Evolutionary conservation across 2,329 filamentous ascomycete species (phyloP), one percentile per base, ranked within the genome.

Genomic region (Claviceps citrina): DNA sequence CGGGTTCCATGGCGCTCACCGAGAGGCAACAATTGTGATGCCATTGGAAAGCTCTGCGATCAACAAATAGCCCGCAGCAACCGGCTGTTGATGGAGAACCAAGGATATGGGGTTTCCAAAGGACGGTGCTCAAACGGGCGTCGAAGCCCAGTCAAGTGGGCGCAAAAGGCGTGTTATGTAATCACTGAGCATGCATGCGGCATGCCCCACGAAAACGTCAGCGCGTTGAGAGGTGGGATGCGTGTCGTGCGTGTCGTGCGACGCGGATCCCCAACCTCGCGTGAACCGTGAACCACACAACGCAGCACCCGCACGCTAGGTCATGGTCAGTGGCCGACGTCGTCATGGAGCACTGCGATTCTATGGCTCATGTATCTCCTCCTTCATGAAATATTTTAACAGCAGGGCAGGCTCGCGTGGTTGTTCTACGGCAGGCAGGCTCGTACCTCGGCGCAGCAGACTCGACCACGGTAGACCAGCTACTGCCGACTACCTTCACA

Each of bases 21-120:
- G 51, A 84, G 65, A 40, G 80, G 81, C 40, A 85, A 70, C 41
- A 85, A 71, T 62, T 84, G 80, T 42, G 81, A 81, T 33, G 81
- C 72, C 80, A 84, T 83, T 42, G 48, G 58, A 51, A 19, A 43
- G 37, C 32, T 38, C 31, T 44, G 34, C 44, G 45, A 15, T 15
- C 3, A 15, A 37, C 13, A 18, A 15, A 37, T 16, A 18, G 31
- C 5, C 16, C 8, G 16, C 3, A 18, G 24, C 13, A 7, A 12
- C 7, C 8, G 27, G 24, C 22, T 20, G 16, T 7, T 34, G 25
- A 34, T 7, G 8, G 24, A 28, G 12, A 15, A 7, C 6, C 4
- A 12, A 28, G 9, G 16, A 27, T n/a, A n/a, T n/a, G n/a, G n/a
- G n/a, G n/a, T n/a, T n/a, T n/a, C n/a, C n/a, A n/a, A n/a, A n/a